Evolutionary conservation across 2,329 filamentous ascomycete genomes (phyloP).

Genomic region (Aurifilum marmelostoma): DNA sequence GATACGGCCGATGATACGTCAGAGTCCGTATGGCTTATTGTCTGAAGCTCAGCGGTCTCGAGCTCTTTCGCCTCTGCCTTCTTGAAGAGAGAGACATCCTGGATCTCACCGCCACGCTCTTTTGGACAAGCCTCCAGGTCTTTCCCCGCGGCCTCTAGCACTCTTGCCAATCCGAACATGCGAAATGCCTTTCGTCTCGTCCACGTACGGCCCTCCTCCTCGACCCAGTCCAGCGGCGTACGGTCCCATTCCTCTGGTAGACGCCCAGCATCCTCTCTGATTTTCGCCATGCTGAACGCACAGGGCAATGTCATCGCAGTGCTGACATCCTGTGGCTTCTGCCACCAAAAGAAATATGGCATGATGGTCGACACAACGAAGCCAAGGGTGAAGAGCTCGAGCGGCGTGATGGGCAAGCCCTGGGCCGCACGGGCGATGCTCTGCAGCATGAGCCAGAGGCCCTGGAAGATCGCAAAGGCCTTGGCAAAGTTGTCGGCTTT

Average conservation of each 20-base stretch:
- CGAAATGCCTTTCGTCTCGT: too few relatives aligned
- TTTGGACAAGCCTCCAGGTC: too few relatives aligned
- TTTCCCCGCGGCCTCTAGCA: too few relatives aligned
- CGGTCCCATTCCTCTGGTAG: too few relatives aligned
- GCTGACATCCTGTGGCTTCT: conserved; percentile 23
- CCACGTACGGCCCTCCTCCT: too few relatives aligned
- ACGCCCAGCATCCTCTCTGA: too few relatives aligned
- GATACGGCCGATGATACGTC: not conserved
- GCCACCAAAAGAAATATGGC: conserved; percentile 29
- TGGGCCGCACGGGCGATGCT: conserved; percentile 7
- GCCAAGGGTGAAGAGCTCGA: conserved; percentile 30
- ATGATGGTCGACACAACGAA: conserved; percentile 26
- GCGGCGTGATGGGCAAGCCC: conserved; percentile 23
- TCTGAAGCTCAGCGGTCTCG: not conserved
- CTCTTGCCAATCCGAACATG: too few relatives aligned
- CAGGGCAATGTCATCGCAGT: too few relatives aligned
- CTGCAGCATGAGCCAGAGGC: conserved; percentile 18
- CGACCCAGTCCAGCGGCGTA: too few relatives aligned
- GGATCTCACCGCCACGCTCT: too few relatives aligned
- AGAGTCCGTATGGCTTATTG: not conserved
- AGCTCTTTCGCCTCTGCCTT: not conserved
- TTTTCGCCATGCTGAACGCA: too few relatives aligned
- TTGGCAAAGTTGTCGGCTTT: conserved; percentile 25
- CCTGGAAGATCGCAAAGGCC: conserved; percentile 15
- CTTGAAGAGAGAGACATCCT: too few relatives aligned